A percentile compares a stretch with the other conserved stretches of the same genome.
phyloP scores from a whole-genome alignment of 148 eudicot genomes.

The Vaccinium myrtillus region DNA sequence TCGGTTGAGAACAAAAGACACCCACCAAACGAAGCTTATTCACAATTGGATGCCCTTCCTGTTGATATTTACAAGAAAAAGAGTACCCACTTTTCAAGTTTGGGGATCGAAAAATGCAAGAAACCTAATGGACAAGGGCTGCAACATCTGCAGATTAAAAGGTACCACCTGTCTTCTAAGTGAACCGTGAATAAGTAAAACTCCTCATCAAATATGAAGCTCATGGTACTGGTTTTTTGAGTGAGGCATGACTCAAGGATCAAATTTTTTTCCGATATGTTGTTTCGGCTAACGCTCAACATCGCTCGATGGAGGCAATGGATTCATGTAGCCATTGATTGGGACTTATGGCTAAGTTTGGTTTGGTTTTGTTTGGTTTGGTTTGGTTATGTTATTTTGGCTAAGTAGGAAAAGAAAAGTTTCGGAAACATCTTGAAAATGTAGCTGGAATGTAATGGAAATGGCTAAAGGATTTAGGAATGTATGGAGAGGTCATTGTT shows the following conservation, averaged over 20 bases:
- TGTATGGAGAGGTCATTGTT: background rate
- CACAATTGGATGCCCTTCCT: constrained; percentile 38
- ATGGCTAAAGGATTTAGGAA: background rate
- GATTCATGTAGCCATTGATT: background rate
- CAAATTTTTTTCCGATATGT: background rate
- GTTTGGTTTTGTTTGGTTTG: background rate
- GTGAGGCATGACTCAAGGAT: background rate
- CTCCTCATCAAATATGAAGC: background rate
- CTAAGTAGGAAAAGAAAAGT: background rate
- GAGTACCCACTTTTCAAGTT: constrained; percentile 28
- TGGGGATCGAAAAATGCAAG: constrained; percentile 35
- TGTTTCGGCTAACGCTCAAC: background rate
- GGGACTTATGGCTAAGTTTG: background rate
- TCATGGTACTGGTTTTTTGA: background rate
- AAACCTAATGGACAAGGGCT: constrained; percentile 37
- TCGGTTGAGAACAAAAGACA: constrained; percentile 68
- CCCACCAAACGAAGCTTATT: constrained; percentile 45
- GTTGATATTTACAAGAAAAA: constrained; percentile 32
- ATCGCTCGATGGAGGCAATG: background rate
- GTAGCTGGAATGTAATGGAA: background rate
- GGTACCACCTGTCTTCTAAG: constrained; percentile 37
- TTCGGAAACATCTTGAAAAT: background rate
- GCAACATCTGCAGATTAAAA: constrained; percentile 47
- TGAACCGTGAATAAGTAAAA: background rate
- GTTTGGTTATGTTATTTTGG: background rate